Evolutionary conservation across 805 yeast species (phyloP).

Genomic region (Candida insectalens): DNA sequence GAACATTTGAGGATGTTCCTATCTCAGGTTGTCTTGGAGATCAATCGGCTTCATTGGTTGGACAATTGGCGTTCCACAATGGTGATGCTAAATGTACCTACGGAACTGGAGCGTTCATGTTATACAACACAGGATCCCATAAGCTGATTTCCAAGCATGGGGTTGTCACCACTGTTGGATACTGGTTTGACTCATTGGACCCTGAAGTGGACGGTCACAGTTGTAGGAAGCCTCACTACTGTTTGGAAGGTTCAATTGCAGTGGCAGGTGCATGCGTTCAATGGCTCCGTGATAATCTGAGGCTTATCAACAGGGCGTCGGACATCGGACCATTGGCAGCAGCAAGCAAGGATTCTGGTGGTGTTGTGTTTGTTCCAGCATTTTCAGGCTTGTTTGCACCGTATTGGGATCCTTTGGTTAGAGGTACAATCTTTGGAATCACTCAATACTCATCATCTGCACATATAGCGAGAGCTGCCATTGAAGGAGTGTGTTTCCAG

Average conservation of each 20-base stretch:
- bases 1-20: constrained; percentile 52
- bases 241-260: constrained; percentile 91
- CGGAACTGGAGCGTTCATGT: constrained; percentile 90
- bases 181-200: constrained; percentile 70
- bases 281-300: constrained; percentile 88
- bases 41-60: constrained; percentile 88
- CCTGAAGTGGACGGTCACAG: constrained; percentile 26
- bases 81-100: constrained; percentile 94
- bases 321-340: constrained; percentile 89
- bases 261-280: constrained; percentile 93
- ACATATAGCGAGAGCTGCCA: constrained; percentile 89
- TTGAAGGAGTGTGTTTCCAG: constrained; percentile 93
- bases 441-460: constrained; percentile 88
- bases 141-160: constrained; percentile 72
- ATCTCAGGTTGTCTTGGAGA: constrained; percentile 90
- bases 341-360: constrained; percentile 73
- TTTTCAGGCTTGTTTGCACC: constrained; percentile 93
- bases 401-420: constrained; percentile 87
- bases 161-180: constrained; percentile 81
- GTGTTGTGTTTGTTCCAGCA: constrained; percentile 92
- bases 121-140: constrained; percentile 75
- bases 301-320: constrained; percentile 67
- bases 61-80: constrained; percentile 74
- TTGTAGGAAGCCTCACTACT: constrained; percentile 61
- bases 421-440: constrained; percentile 89